phyloP scores from a whole-genome alignment of 2,329 filamentous ascomycete genomes.

The Ophiostoma montium region DNA sequence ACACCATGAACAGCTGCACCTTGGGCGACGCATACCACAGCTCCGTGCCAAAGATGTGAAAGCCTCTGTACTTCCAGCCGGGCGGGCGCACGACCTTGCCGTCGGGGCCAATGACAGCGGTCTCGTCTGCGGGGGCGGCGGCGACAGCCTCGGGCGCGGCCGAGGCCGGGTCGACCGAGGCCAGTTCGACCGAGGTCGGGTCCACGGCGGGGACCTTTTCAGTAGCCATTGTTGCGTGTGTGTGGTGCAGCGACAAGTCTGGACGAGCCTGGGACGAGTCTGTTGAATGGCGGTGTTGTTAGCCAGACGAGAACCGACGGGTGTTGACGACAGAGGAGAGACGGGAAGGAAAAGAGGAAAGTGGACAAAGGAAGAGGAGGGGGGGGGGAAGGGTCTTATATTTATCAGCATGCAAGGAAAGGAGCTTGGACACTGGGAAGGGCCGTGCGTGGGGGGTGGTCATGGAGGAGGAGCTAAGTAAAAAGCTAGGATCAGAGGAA shows the following conservation, averaged over 20 bases:
- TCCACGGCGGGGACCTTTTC: slow-evolving; percentile 9
- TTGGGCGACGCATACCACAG: slow-evolving; percentile 63
- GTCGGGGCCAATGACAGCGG: not conserved
- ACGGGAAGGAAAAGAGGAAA: too few species aligned
- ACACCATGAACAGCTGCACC: slow-evolving; percentile 56
- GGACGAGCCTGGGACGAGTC: too few species aligned
- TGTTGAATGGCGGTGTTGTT: not conserved
- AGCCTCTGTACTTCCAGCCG: slow-evolving; percentile 55
- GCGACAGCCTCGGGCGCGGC: not conserved
- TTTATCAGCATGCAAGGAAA: too few species aligned
- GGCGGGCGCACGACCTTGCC: slow-evolving; percentile 22
- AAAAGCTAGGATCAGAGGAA: too few species aligned
- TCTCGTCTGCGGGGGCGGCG: not conserved
- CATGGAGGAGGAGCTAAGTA: too few species aligned
- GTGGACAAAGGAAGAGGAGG: too few species aligned
- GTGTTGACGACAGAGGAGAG: too few species aligned
- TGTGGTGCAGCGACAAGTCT: too few species aligned
- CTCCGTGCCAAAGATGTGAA: slow-evolving; percentile 38
- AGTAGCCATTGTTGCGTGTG: slow-evolving; percentile 6
- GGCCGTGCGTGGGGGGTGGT: too few species aligned
- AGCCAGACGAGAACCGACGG: too few species aligned
- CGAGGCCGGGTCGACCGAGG: not conserved
- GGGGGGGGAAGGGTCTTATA: too few species aligned
- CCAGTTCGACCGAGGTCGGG: not conserved
- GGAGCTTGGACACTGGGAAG: too few species aligned